phyloP scores from a whole-genome alignment of 495 filamentous ascomycete species.

The Neurospora tetraspora region DNA sequence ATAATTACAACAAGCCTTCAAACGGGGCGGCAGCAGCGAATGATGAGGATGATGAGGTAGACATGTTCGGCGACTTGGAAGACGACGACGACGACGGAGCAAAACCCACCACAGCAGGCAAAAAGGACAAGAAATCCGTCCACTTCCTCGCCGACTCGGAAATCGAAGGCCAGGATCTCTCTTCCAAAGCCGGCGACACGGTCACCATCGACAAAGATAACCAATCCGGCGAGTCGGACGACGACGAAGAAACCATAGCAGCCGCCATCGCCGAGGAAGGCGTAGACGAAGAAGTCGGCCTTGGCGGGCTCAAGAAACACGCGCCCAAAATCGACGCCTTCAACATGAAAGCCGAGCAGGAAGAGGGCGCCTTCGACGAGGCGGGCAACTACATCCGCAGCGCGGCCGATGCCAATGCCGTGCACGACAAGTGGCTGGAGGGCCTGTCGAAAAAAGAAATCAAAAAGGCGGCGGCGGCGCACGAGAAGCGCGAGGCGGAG shows the following conservation, averaged over 20 bases:
- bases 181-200: slow-evolving; percentile 61
- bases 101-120: slow-evolving; percentile 27
- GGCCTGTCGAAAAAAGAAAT: slow-evolving; percentile 91
- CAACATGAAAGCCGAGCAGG: slow-evolving; percentile 83
- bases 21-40: slow-evolving; percentile 15
- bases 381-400: slow-evolving; percentile 87
- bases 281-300: slow-evolving; percentile 79
- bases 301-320: slow-evolving; percentile 82
- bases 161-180: slow-evolving; percentile 78
- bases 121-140: slow-evolving; percentile 76
- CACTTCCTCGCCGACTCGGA: slow-evolving; percentile 63
- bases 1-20: slow-evolving; percentile 27
- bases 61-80: slow-evolving; percentile 83
- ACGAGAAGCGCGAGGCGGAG: slow-evolving; percentile 76
- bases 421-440: slow-evolving; percentile 87
- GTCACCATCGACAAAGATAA: slow-evolving; percentile 19
- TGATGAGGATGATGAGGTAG: slow-evolving; percentile 63
- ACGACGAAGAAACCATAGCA: slow-evolving; percentile 60
- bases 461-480: slow-evolving; percentile 73
- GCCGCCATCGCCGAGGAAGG: slow-evolving; percentile 55
- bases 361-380: slow-evolving; percentile 88
- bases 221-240: slow-evolving; percentile 36
- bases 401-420: slow-evolving; percentile 76
- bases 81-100: slow-evolving; percentile 53
- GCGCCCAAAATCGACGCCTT: slow-evolving; percentile 96